Conservation (phyloP, 768 basidiomycete species). For the Boletus pseudopeckii region DNA sequence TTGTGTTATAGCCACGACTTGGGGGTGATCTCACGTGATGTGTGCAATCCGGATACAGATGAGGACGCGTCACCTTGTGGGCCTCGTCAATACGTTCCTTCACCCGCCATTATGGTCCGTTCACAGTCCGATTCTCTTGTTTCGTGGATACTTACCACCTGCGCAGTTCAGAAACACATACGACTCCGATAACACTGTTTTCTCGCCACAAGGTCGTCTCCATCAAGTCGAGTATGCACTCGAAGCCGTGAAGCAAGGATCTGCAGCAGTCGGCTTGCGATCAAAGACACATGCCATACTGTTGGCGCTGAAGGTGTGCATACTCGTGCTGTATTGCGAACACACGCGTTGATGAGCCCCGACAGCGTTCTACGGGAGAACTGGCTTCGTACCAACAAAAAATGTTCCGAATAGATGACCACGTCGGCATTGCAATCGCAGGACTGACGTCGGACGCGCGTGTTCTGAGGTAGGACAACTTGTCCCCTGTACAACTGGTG, state of each 20-base stretch:
- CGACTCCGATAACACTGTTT: slow-evolving; percentile 98
- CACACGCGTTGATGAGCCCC: slow-evolving; percentile 3
- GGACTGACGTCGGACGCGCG: slow-evolving; percentile 98
- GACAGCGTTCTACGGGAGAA: slow-evolving; percentile 95
- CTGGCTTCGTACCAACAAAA: slow-evolving; percentile 99
- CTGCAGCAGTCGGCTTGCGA: slow-evolving; percentile 94
- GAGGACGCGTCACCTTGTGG: slow-evolving; percentile 34
- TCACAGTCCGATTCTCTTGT: not conserved
- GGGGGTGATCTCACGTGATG: slow-evolving; percentile 23
- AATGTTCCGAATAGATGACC: slow-evolving; percentile 99
- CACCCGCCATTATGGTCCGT: slow-evolving; percentile 31
- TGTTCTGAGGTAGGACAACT: slow-evolving; percentile 70
- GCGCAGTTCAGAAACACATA: slow-evolving; percentile 90
- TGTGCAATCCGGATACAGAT: slow-evolving; percentile 11
- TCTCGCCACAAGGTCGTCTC: slow-evolving; percentile 93
- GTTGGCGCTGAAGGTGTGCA: slow-evolving; percentile 82
- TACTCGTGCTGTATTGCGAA: not conserved
- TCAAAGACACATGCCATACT: slow-evolving; percentile 94
- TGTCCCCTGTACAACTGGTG: not conserved
- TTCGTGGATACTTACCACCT: slow-evolving; percentile 3
- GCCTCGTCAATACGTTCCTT: slow-evolving; percentile 10
- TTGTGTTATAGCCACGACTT: not conserved
- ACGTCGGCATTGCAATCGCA: slow-evolving; percentile 98
- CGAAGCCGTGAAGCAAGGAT: slow-evolving; percentile 99
- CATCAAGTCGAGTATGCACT: slow-evolving; percentile 99